Conservation (phyloP, 2,329 filamentous ascomycete species). For the Talaromyces verruculosus region DNA sequence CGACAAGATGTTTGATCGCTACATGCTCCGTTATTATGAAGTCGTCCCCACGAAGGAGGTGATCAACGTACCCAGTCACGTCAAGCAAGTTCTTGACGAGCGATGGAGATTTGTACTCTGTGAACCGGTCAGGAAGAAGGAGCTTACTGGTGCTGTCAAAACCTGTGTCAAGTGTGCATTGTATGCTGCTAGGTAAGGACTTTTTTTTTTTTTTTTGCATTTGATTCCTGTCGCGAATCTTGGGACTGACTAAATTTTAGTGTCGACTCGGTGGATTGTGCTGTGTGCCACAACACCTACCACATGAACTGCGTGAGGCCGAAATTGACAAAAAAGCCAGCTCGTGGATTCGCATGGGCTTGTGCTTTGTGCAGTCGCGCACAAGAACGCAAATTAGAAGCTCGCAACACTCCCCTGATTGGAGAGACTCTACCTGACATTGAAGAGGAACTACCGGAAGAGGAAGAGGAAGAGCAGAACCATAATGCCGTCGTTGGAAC, state of each 20-base stretch:
- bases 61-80: constrained; percentile 91
- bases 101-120: constrained; percentile 96
- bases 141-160: constrained; percentile 93
- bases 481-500: constrained; percentile 55
- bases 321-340: constrained; percentile 90
- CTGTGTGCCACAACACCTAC: constrained; percentile 90
- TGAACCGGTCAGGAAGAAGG: constrained; percentile 89
- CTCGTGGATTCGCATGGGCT: constrained; percentile 95
- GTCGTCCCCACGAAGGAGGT: constrained; percentile 88
- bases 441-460: constrained; percentile 64
- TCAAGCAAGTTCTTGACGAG: constrained; percentile 94
- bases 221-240: neutral
- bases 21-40: constrained; percentile 97
- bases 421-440: constrained; percentile 54
- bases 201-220: neutral
- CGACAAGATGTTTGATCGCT: constrained; percentile 95
- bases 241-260: constrained; percentile 45
- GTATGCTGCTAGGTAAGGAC: constrained; percentile 82
- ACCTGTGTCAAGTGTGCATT: constrained; percentile 87
- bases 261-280: constrained; percentile 94
- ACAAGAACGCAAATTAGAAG: constrained; percentile 90
- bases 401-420: constrained; percentile 76
- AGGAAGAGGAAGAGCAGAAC: constrained; percentile 66
- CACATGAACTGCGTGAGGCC: constrained; percentile 98
- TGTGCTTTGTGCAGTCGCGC: constrained; percentile 93